These are phyloP conservation scores for Pseudocercospora macadamiae DNA, from an alignment of 2,329 filamentous ascomycete species.

Conservation along the genomic window DNA sequence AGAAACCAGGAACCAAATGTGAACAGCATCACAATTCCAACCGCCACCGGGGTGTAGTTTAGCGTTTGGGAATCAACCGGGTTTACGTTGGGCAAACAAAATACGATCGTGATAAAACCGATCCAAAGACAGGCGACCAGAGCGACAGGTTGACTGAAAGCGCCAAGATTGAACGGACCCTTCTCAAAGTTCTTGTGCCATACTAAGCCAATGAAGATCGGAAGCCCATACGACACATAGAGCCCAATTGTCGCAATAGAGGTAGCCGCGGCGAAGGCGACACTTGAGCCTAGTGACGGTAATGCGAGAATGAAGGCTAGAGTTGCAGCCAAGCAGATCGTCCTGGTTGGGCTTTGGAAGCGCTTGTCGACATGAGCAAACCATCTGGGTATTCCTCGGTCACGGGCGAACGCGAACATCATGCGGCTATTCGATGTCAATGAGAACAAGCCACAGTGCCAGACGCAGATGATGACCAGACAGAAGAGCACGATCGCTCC, in stretches of 20 bases:
- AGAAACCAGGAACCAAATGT: conserved; percentile 55
- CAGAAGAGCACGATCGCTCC: conserved; percentile 60
- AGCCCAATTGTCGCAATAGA: conserved; percentile 63
- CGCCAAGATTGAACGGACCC: conserved; percentile 59
- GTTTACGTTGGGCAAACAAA: conserved; percentile 60
- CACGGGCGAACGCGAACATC: conserved; percentile 62
- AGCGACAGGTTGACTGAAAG: conserved; percentile 53
- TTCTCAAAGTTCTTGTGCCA: conserved; percentile 57
- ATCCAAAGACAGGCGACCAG: conserved; percentile 57
- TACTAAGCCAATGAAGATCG: conserved; percentile 58
- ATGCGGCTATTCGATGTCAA: conserved; percentile 61
- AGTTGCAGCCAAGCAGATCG: conserved; percentile 59
- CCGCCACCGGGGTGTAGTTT: conserved; percentile 63
- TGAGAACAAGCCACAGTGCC: conserved; percentile 63
- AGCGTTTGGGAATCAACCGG: conserved; percentile 60
- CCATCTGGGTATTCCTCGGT: conserved; percentile 59
- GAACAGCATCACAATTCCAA: conserved; percentile 58
- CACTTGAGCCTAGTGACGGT: conserved; percentile 57
- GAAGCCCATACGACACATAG: conserved; percentile 62
- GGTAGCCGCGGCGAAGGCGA: conserved; percentile 62
- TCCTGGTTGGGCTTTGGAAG: conserved; percentile 55
- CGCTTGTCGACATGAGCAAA: conserved; percentile 58
- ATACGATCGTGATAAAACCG: conserved; percentile 58
- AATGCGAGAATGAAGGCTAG: conserved; percentile 60
- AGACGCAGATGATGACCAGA: conserved; percentile 62